Evolutionary conservation across 352 stramenopile species (phyloP).

Genomic region (Globisporangium orthogonon): DNA sequence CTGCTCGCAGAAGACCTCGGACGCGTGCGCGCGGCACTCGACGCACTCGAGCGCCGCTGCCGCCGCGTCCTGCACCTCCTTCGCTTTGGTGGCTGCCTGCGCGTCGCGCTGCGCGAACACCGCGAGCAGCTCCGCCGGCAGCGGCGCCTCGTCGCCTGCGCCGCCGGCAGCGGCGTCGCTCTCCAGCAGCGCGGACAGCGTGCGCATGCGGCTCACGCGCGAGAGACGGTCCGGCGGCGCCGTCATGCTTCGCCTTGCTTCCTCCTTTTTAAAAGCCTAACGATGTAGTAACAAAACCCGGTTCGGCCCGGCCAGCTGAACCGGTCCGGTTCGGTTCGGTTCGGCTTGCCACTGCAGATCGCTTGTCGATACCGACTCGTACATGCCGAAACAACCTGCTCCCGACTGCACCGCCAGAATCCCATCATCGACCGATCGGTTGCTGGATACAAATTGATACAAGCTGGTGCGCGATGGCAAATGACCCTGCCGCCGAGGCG

Average conservation of each 20-base stretch:
- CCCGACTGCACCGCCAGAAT: neutral
- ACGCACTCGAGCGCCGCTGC: slow-evolving; percentile 45
- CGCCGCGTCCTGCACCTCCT: slow-evolving; percentile 1
- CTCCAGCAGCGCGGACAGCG: slow-evolving; percentile 75
- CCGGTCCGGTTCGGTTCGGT: too few relatives aligned
- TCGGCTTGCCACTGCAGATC: too few relatives aligned
- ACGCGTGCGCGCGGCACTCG: slow-evolving; percentile 60
- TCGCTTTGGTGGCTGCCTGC: slow-evolving; percentile 1
- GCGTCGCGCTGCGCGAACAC: slow-evolving; percentile 30
- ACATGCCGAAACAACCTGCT: too few relatives aligned
- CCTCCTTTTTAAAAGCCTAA: too few relatives aligned
- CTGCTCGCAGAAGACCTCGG: slow-evolving; percentile 81
- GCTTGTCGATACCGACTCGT: too few relatives aligned
- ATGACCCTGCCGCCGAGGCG: slow-evolving; percentile 1
- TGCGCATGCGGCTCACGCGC: slow-evolving; percentile 65
- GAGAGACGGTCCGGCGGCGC: slow-evolving; percentile 23
- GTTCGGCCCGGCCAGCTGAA: too few relatives aligned
- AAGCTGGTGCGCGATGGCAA: neutral
- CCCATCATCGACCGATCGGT: too few relatives aligned
- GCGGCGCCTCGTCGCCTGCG: slow-evolving; percentile 16
- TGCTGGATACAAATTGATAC: too few relatives aligned
- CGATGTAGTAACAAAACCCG: too few relatives aligned
- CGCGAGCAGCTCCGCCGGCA: slow-evolving; percentile 37
- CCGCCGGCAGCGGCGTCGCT: slow-evolving; percentile 57
- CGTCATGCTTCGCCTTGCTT: too few relatives aligned